Conservation (phyloP, 176 grass and related monocot species). For the Oryza punctata region DNA sequence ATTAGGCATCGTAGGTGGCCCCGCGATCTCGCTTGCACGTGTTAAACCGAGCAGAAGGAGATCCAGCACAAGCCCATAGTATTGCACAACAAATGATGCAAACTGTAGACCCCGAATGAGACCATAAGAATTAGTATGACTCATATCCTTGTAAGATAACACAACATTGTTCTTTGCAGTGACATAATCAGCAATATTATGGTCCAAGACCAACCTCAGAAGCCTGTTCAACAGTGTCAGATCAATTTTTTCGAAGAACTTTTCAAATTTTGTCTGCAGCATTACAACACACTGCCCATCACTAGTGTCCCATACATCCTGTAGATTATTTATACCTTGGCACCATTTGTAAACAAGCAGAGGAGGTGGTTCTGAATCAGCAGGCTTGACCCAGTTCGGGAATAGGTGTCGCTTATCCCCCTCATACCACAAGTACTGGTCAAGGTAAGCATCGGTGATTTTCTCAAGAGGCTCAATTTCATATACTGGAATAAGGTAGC, state of each 20-base stretch:
- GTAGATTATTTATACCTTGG: constrained; percentile 95
- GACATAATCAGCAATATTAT: constrained; percentile 99
- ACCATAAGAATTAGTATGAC: constrained; percentile 97
- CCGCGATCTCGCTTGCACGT: constrained; percentile 90
- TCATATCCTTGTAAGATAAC: constrained; percentile 99
- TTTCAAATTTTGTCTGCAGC: constrained; percentile 97
- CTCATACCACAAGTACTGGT: constrained; percentile 98
- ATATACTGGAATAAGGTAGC: constrained; percentile 97
- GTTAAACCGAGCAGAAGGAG: constrained; percentile 94
- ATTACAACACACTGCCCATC: constrained; percentile 99
- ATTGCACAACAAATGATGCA: constrained; percentile 99
- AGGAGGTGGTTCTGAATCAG: constrained; percentile 97
- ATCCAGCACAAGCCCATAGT: constrained; percentile 94
- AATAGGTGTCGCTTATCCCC: constrained; percentile 96
- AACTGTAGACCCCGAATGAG: constrained; percentile 98
- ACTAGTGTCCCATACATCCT: constrained; percentile 88
- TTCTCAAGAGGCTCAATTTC: constrained; percentile 99
- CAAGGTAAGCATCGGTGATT: constrained; percentile 98
- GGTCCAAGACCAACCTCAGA: constrained; percentile 88
- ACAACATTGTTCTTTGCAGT: constrained; percentile 99
- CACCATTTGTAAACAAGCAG: constrained; percentile 99
- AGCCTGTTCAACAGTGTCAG: constrained; percentile 97
- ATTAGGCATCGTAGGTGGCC: constrained; percentile 96
- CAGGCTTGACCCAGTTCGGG: constrained; percentile 98
- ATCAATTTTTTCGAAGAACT: constrained; percentile 99